Percentiles rank a stretch among this genome's conserved stretches.
phyloP scores from a whole-genome alignment of 257 asterid genomes.

The Parsonsia alboflavescens region DNA sequence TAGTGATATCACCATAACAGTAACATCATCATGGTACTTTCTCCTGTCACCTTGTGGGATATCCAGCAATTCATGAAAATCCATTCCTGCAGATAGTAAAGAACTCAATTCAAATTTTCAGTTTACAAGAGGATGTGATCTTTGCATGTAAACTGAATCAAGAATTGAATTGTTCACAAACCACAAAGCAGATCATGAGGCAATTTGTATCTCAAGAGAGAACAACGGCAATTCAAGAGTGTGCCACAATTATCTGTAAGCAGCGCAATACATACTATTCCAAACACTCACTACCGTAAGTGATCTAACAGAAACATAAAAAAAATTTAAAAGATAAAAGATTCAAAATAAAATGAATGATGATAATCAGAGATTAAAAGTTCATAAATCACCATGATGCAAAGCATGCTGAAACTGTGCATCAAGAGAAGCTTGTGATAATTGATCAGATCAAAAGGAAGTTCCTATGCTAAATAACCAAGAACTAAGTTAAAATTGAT shows the following conservation, averaged over 20 bases:
- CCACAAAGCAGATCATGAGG: not conserved
- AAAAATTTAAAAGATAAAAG: not conserved
- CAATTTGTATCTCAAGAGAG: not conserved
- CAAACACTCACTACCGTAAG: not conserved
- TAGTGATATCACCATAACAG: conserved; percentile 96
- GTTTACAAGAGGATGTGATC: not conserved
- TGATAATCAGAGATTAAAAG: not conserved
- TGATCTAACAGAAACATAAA: not conserved
- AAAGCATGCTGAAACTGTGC: not conserved
- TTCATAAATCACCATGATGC: not conserved
- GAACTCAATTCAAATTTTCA: not conserved
- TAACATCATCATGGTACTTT: conserved; percentile 94
- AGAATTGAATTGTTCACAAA: not conserved
- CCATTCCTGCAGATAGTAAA: conserved; percentile 60
- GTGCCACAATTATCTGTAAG: not conserved
- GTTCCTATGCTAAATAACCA: not conserved
- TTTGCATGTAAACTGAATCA: not conserved
- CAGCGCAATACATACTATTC: not conserved
- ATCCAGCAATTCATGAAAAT: conserved; percentile 87
- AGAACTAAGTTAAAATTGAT: not conserved
- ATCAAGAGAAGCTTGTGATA: not conserved
- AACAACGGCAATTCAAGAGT: not conserved
- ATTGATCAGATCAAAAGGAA: not conserved
- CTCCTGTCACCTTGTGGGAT: conserved; percentile 96
- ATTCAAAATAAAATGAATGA: not conserved